Conservation (phyloP, 2,329 filamentous ascomycete genomes). For the Beauveria caledonica region DNA sequence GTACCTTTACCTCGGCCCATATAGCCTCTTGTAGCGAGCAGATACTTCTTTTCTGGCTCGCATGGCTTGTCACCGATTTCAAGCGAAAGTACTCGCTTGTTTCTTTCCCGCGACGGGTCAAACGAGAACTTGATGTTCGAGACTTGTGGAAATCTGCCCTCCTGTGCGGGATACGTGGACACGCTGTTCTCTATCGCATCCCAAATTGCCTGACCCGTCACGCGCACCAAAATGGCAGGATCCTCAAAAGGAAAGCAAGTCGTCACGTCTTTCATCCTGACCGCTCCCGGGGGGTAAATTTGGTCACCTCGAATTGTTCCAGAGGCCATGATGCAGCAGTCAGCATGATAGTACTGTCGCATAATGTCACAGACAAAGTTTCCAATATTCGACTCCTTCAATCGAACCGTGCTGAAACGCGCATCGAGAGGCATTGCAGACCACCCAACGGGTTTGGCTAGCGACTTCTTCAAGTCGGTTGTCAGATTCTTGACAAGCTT, state of each 20-base stretch:
- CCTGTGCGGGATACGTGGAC: conserved; percentile 70
- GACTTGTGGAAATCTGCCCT: conserved; percentile 79
- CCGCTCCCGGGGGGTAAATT: conserved; percentile 72
- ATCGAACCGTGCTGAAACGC: conserved; percentile 73
- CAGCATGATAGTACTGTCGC: conserved; percentile 71
- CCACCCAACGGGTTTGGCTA: conserved; percentile 78
- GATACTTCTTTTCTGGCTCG: conserved; percentile 57
- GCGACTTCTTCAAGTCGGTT: conserved; percentile 62
- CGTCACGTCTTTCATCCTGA: conserved; percentile 73
- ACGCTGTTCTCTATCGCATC: conserved; percentile 82
- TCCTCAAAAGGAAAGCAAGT: conserved; percentile 92
- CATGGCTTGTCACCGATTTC: conserved; percentile 54
- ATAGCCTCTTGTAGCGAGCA: conserved; percentile 73
- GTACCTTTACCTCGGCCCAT: conserved; percentile 72
- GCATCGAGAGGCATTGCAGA: conserved; percentile 74
- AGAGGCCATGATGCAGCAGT: conserved; percentile 76
- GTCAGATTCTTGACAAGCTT: conserved; percentile 61
- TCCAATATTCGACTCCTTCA: conserved; percentile 72
- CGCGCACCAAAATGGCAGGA: conserved; percentile 68
- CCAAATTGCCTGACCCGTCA: conserved; percentile 63
- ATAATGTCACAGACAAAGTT: conserved; percentile 92
- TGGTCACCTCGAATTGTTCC: conserved; percentile 85
- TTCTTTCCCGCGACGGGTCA: conserved; percentile 52
- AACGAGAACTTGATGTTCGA: conserved; percentile 73
- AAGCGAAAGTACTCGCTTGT: conserved; percentile 55